Evolutionary conservation across 257 asterid genomes (phyloP).

Genomic region (Euphrasia confusa): DNA sequence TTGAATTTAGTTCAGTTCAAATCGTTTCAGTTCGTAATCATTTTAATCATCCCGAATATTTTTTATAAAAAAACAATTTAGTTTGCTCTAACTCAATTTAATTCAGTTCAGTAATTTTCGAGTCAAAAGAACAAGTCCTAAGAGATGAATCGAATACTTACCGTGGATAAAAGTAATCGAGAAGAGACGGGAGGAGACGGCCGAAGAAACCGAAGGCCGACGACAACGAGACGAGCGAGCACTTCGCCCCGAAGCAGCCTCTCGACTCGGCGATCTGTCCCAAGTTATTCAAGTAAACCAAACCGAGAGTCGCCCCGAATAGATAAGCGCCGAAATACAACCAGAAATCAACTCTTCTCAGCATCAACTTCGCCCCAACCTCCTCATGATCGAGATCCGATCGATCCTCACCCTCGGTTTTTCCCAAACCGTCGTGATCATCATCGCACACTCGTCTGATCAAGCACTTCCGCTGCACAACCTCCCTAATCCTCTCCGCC

Average conservation of each 20-base stretch:
- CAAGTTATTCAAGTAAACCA: slow-evolving; percentile 63
- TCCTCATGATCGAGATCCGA: slow-evolving; percentile 12
- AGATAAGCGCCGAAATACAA: slow-evolving; percentile 54
- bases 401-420: too few species aligned
- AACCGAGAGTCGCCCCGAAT: slow-evolving; percentile 67
- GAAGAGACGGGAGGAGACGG: slow-evolving; percentile 68
- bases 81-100: too few species aligned
- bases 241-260: slow-evolving; percentile 41
- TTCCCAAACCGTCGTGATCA: too few species aligned
- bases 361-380: slow-evolving; percentile 47
- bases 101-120: too few species aligned
- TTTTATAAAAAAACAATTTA: too few species aligned
- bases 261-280: slow-evolving; percentile 77
- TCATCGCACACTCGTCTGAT: too few species aligned
- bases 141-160: too few species aligned
- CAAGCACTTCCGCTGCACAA: slow-evolving; percentile 34
- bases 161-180: slow-evolving; percentile 48
- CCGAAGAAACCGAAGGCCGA: slow-evolving; percentile 74
- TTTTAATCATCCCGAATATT: too few species aligned
- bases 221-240: slow-evolving; percentile 59
- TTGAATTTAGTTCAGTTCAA: too few species aligned
- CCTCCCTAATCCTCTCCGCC: slow-evolving; percentile 37
- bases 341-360: slow-evolving; percentile 62
- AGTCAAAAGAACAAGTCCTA: too few species aligned
- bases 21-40: too few species aligned